Evolutionary conservation across 805 yeast genomes (phyloP).

Genomic region (Ogataea glucozyma): DNA sequence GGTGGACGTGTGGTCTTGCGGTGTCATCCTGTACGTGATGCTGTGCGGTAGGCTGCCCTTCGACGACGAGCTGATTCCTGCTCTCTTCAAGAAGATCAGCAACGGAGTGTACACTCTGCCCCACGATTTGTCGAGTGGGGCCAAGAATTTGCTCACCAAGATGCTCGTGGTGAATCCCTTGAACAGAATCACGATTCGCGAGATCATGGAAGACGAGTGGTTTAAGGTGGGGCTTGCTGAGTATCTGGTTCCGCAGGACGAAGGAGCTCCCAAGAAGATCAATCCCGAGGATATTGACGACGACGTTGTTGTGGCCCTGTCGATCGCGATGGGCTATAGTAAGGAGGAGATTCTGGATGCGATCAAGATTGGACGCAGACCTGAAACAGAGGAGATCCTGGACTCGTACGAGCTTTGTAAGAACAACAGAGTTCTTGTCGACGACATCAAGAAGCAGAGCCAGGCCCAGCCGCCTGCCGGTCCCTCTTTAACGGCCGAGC

Average conservation of each 20-base stretch:
- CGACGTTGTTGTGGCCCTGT: constrained; percentile 70
- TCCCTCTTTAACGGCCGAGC: constrained; percentile 11
- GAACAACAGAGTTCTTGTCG: constrained; percentile 72
- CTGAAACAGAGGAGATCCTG: constrained; percentile 70
- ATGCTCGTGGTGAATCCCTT: constrained; percentile 95
- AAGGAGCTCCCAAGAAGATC: constrained; percentile 35
- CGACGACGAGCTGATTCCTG: constrained; percentile 95
- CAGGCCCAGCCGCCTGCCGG: constrained; percentile 6
- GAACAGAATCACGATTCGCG: constrained; percentile 89
- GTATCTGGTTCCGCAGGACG: constrained; percentile 66
- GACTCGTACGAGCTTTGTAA: constrained; percentile 84
- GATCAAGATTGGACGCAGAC: constrained; percentile 38
- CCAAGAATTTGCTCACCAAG: constrained; percentile 75
- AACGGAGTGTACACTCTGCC: constrained; percentile 93
- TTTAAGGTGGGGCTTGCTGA: constrained; percentile 79
- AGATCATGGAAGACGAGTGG: constrained; percentile 94
- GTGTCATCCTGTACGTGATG: constrained; percentile 94
- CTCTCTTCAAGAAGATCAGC: constrained; percentile 85
- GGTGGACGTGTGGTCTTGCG: constrained; percentile 97
- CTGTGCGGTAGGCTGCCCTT: constrained; percentile 93
- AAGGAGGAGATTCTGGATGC: constrained; percentile 80
- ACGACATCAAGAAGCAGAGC: constrained; percentile 52
- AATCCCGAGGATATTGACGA: constrained; percentile 58
- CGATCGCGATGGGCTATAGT: constrained; percentile 86
- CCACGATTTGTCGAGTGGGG: constrained; percentile 80